phyloP scores from a whole-genome alignment of 169 alveolate species.

The Plasmodium reichenowi region DNA sequence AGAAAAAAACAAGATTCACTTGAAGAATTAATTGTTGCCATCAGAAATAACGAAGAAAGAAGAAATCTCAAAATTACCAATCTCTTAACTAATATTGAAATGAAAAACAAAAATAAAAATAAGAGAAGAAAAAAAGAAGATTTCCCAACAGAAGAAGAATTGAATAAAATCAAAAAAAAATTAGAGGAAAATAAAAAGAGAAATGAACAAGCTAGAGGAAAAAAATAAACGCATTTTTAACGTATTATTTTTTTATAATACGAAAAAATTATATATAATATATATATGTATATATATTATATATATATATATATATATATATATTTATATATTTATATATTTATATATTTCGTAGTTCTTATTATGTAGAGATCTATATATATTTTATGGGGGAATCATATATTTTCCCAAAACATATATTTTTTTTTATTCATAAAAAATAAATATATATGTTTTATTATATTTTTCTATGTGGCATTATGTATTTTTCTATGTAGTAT shows the following conservation, averaged over 20 bases:
- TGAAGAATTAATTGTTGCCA: constrained; percentile 57
- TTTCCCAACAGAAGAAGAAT: constrained; percentile 67
- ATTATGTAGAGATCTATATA: too few species aligned
- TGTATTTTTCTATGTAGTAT: too few species aligned
- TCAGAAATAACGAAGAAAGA: constrained; percentile 67
- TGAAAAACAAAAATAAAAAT: constrained; percentile 27
- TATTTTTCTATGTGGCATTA: too few species aligned
- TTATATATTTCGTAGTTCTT: too few species aligned
- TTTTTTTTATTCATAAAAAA: too few species aligned
- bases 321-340: neutral
- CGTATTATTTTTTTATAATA: neutral
- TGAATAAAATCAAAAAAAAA: constrained; percentile 30
- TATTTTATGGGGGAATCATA: too few species aligned
- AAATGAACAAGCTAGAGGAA: constrained; percentile 17
- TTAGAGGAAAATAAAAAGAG: constrained; percentile 54
- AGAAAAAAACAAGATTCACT: constrained; percentile 24
- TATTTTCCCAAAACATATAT: too few species aligned
- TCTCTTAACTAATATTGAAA: constrained; percentile 34
- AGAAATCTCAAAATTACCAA: constrained; percentile 29
- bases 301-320: constrained; percentile 6
- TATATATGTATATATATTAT: neutral
- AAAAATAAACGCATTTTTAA: neutral
- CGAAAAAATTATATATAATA: neutral
- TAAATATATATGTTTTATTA: too few species aligned
- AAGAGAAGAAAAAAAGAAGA: constrained; percentile 36